Percentiles rank a stretch among this genome's conserved stretches.
Conservation (phyloP, 1,284 basidiomycete genomes). For the Ganoderma boninense region DNA sequence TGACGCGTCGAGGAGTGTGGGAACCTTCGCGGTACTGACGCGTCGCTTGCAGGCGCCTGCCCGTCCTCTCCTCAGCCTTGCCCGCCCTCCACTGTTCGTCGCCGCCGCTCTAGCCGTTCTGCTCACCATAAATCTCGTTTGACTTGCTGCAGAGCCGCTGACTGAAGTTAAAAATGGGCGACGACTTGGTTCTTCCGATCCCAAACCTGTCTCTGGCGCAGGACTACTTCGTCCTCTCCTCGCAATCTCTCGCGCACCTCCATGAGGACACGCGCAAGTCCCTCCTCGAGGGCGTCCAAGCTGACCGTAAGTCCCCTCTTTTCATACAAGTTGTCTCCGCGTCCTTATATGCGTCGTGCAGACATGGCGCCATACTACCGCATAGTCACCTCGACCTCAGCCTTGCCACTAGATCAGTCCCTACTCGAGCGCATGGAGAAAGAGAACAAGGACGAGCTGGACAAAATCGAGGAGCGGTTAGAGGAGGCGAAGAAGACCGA, state of each 20-base stretch:
- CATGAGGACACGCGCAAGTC: slow-evolving; percentile 73
- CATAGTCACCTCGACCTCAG: slow-evolving; percentile 57
- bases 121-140: slow-evolving; percentile 12
- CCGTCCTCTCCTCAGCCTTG: slow-evolving; percentile 20
- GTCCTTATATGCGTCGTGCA: slow-evolving; percentile 31
- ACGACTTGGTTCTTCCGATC: slow-evolving; percentile 85
- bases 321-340: neutral
- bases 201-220: slow-evolving; percentile 87
- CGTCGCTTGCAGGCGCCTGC: slow-evolving; percentile 40
- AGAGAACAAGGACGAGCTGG: slow-evolving; percentile 81
- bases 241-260: slow-evolving; percentile 64
- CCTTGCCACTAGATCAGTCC: slow-evolving; percentile 60
- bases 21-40: slow-evolving; percentile 42
- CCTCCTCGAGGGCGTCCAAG: slow-evolving; percentile 81
- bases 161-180: slow-evolving; percentile 65
- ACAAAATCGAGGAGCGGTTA: slow-evolving; percentile 81
- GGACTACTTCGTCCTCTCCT: slow-evolving; percentile 78
- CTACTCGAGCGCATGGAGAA: slow-evolving; percentile 78
- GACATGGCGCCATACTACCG: slow-evolving; percentile 90
- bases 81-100: slow-evolving; percentile 5
- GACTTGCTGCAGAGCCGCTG: neutral
- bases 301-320: slow-evolving; percentile 70
- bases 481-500: slow-evolving; percentile 91
- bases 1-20: slow-evolving; percentile 54
- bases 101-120: slow-evolving; percentile 11